phyloP scores from a whole-genome alignment of 2,329 filamentous ascomycete species.

The Aspergillus transmontanensis region DNA sequence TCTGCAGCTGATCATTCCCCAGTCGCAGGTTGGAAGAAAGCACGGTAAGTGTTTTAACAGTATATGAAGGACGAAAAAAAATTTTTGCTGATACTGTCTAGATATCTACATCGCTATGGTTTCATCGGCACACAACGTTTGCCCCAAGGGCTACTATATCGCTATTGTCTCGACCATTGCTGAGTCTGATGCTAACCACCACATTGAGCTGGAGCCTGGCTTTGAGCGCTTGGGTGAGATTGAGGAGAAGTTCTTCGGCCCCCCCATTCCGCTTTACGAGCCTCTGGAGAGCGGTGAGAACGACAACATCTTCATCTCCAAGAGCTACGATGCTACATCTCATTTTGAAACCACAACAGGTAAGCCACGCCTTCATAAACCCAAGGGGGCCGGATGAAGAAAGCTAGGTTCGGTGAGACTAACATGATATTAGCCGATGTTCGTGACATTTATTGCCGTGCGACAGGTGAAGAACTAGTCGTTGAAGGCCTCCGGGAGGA shows the following conservation, averaged over 20 bases:
- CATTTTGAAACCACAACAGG: constrained; percentile 90
- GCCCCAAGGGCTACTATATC: constrained; percentile 98
- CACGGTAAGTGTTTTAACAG: constrained; percentile 67
- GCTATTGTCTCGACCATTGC: constrained; percentile 98
- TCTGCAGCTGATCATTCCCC: constrained; percentile 92
- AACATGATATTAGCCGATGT: constrained; percentile 73
- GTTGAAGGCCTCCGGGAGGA: constrained; percentile 86
- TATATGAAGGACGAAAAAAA: background rate
- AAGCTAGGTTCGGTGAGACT: constrained; percentile 7
- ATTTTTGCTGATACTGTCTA: constrained; percentile 40
- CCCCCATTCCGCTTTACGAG: constrained; percentile 92
- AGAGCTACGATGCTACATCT: constrained; percentile 96
- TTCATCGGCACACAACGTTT: constrained; percentile 94
- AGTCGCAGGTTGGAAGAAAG: constrained; percentile 95
- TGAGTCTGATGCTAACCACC: constrained; percentile 88
- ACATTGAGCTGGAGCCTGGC: constrained; percentile 89
- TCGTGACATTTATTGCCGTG: constrained; percentile 85
- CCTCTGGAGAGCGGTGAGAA: constrained; percentile 78
- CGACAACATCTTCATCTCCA: constrained; percentile 96
- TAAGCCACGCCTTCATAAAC: constrained; percentile 34
- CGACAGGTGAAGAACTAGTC: constrained; percentile 79
- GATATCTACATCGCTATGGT: constrained; percentile 98
- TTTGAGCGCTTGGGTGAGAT: constrained; percentile 90
- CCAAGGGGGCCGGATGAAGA: background rate
- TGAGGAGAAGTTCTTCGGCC: constrained; percentile 95